Evolutionary conservation across 371 early-diverging fungal genomes (phyloP).

Genomic region (Batkoa obscura): DNA sequence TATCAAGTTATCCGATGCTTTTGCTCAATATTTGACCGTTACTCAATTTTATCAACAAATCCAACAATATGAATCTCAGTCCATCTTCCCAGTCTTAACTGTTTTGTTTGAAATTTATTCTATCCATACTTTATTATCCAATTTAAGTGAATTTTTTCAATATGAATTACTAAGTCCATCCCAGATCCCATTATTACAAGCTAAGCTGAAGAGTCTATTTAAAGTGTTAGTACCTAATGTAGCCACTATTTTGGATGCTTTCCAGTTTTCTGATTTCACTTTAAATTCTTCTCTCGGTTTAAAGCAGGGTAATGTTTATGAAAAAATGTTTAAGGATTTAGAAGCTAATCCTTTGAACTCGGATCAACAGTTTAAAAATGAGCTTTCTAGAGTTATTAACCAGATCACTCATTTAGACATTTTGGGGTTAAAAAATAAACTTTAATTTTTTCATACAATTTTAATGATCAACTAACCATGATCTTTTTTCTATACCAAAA

Average conservation of each 20-base stretch:
- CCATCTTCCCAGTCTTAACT: constrained; percentile 7
- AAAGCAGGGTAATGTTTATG: constrained; percentile 49
- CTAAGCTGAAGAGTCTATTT: constrained; percentile 18
- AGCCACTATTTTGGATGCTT: constrained; percentile 47
- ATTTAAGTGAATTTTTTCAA: constrained; percentile 36
- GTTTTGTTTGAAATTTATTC: constrained; percentile 13
- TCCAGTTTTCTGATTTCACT: constrained; percentile 43
- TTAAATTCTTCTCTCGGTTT: constrained; percentile 50
- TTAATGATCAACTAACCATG: too few relatives aligned
- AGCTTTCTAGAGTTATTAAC: too few relatives aligned
- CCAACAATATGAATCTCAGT: neutral
- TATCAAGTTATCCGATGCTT: neutral
- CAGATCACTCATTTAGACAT: too few relatives aligned
- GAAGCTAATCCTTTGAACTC: too few relatives aligned
- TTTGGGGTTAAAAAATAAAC: too few relatives aligned
- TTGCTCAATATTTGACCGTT: neutral
- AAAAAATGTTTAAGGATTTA: too few relatives aligned
- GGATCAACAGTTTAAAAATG: too few relatives aligned
- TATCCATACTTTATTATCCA: constrained; percentile 34
- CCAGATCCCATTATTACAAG: constrained; percentile 25
- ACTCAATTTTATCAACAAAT: neutral
- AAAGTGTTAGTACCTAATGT: constrained; percentile 43
- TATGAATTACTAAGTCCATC: constrained; percentile 23
- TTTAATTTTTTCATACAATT: too few relatives aligned
- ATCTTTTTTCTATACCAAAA: too few relatives aligned